A percentile compares a stretch with the other conserved stretches of the same genome.
These are phyloP conservation scores for Moesziomyces parantarcticus DNA, from an alignment of 1,284 basidiomycete genomes.

Conservation along the genomic window DNA sequence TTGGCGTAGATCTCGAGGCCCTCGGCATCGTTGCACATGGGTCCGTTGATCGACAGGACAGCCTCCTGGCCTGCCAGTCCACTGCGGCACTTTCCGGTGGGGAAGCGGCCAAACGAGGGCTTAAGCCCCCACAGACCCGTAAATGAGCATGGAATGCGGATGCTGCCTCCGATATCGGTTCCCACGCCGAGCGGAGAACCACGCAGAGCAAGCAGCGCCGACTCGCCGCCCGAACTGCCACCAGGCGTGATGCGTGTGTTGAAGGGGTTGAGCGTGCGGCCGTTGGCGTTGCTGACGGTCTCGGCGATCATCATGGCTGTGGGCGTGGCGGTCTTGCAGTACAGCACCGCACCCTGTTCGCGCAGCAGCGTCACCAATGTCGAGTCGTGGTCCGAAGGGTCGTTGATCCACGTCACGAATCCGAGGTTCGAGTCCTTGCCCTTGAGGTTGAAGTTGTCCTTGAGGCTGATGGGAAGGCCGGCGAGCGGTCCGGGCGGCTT, in stretches of 20 bases:
- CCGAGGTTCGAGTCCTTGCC: slow-evolving; percentile 42
- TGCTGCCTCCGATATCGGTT: slow-evolving; percentile 53
- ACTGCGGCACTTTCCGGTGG: slow-evolving; percentile 33
- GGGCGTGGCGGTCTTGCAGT: slow-evolving; percentile 49
- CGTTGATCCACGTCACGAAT: slow-evolving; percentile 45
- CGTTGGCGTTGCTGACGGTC: slow-evolving; percentile 44
- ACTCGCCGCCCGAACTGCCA: slow-evolving; percentile 56
- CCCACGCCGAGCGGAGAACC: slow-evolving; percentile 51
- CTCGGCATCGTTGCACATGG: slow-evolving; percentile 39
- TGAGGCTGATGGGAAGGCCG: slow-evolving; percentile 39
- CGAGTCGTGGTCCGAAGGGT: slow-evolving; percentile 34
- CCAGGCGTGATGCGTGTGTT: slow-evolving; percentile 40
- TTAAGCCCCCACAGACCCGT: slow-evolving; percentile 48
- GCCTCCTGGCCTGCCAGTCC: slow-evolving; percentile 50
- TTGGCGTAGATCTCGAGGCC: slow-evolving; percentile 47
- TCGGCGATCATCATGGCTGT: slow-evolving; percentile 54
- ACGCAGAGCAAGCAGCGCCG: slow-evolving; percentile 39
- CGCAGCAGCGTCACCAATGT: slow-evolving; percentile 37
- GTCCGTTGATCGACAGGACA: slow-evolving; percentile 48
- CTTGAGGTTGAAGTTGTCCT: slow-evolving; percentile 49
- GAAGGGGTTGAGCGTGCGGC: slow-evolving; percentile 39
- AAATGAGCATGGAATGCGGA: slow-evolving; percentile 48
- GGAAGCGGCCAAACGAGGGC: slow-evolving; percentile 49
- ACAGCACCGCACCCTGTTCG: slow-evolving; percentile 43
- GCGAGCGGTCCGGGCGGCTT: slow-evolving; percentile 31